Evolutionary conservation across 2,329 filamentous ascomycete species (phyloP), one percentile per base, ranked within the genome.

Genomic region (Cladobotryum protrusum): DNA sequence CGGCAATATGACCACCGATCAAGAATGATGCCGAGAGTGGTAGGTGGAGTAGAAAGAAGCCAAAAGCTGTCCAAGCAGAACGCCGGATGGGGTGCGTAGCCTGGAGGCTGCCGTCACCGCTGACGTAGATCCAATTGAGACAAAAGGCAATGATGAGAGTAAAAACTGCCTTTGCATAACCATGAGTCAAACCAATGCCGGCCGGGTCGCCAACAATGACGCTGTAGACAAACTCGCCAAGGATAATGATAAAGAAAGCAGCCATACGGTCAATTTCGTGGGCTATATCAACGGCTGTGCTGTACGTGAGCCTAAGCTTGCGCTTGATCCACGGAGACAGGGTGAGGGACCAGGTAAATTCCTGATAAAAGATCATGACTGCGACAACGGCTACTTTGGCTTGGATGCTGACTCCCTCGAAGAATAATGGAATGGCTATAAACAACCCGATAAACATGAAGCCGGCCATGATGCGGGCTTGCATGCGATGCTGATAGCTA

Each of bases 191-290:
- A 0, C 73, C 73, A 13, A 70, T 61, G 7, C 70, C 73, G 1
- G 73, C 71, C 40, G 72, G 71, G 24, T 70, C 69, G 4, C 71
- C 72, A 11, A 76, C 72, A 35, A 77, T 65, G 43, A 76, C 72
- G 50, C 68, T 67, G 52, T 74, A 75, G 14, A 76, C 63, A 53
- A 75, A 76, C 52, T 76, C 74, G 46, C 72, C 74, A 0, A 77
- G 67, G n/a, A 73, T 73, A 49, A 76, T 75, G 53, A 77, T 76
- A 58, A 72, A 75, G 53, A 77, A 76, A 13, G 72, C 73, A 0
- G 72, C 72, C 60, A 75, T 72, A 9, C 74, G 69, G 53, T 77
- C 74, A 33, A 75, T 65, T 54, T 76, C 73, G 52, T 76, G 74
- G 11, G 69, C 65, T 46, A 77, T 73, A 49, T 76, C 72, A 4